These are phyloP conservation scores for Taphrina populina DNA, from an alignment of 1,139 yeast genomes.

Conservation along the genomic window DNA sequence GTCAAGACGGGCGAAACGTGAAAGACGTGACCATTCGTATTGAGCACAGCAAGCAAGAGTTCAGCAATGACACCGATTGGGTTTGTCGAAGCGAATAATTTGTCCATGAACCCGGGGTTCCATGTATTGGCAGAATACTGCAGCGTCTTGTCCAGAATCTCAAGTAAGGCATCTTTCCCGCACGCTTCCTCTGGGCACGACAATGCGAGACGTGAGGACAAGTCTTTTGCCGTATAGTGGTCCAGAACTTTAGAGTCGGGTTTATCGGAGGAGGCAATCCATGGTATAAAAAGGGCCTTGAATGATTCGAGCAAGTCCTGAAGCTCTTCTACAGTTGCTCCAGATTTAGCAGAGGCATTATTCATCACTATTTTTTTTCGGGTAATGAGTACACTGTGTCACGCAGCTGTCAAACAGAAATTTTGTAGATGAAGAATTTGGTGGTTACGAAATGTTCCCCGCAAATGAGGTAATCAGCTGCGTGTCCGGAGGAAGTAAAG, in stretches of 20 bases:
- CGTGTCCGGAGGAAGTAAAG: no score
- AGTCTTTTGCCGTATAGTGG: conserved; percentile 20
- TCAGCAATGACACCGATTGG: conserved; percentile 81
- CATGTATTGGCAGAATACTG: conserved; percentile 76
- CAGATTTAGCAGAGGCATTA: conserved; percentile 8
- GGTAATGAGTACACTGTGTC: no score
- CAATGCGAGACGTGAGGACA: conserved; percentile 8
- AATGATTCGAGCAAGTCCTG: conserved; percentile 21
- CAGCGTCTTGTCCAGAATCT: conserved; percentile 59
- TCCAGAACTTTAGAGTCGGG: conserved; percentile 27
- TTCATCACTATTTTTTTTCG: no score
- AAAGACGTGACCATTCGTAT: conserved; percentile 67
- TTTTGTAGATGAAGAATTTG: no score
- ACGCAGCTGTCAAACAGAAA: no score
- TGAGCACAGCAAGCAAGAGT: conserved; percentile 63
- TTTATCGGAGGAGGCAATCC: conserved; percentile 24
- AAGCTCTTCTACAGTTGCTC: conserved; percentile 12
- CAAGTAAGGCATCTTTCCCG: conserved; percentile 48
- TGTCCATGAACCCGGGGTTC: conserved; percentile 84
- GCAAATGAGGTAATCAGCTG: no score
- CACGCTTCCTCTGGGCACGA: conserved; percentile 36
- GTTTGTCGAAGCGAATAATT: conserved; percentile 77
- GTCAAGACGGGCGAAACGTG: conserved; percentile 80
- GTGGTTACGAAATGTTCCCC: no score
- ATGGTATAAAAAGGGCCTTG: conserved; percentile 25